Conservation (phyloP, 2,329 filamentous ascomycete species). For the Colletotrichum sp. region DNA sequence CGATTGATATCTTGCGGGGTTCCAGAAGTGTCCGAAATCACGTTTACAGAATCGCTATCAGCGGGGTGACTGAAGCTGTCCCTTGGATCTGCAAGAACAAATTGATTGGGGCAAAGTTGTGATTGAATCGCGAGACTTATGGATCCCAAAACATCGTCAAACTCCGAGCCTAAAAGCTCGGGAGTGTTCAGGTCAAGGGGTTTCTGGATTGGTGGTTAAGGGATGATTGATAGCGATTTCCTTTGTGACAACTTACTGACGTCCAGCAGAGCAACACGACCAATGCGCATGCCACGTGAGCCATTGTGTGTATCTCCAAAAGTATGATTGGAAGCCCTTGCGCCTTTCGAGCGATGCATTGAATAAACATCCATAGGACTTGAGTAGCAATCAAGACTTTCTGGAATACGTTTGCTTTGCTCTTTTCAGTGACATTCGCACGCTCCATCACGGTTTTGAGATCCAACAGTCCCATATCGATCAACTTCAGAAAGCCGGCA, state of each 20-base stretch:
- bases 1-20: accelerated
- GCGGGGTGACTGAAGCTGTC: accelerated
- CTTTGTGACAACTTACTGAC: background rate
- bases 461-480: background rate
- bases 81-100: accelerated
- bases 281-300: conserved; percentile 30
- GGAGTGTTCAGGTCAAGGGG: background rate
- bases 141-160: background rate
- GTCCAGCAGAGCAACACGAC: background rate
- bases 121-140: background rate
- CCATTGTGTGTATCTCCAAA: conserved; percentile 38
- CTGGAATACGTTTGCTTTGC: conserved; percentile 38
- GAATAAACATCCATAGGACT: conserved; percentile 40
- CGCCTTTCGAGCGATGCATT: conserved; percentile 34
- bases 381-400: conserved; percentile 41
- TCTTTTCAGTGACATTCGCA: conserved; percentile 36
- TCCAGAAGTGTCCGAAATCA: accelerated
- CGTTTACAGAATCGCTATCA: too few relatives aligned
- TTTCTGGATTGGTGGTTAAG: background rate
- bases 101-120: accelerated
- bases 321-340: conserved; percentile 38
- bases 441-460: background rate
- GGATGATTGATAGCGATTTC: background rate
- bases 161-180: background rate
- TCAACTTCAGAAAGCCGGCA: conserved; percentile 5